phyloP scores from a whole-genome alignment of 257 asterid species.

The Parsonsia alboflavescens region DNA sequence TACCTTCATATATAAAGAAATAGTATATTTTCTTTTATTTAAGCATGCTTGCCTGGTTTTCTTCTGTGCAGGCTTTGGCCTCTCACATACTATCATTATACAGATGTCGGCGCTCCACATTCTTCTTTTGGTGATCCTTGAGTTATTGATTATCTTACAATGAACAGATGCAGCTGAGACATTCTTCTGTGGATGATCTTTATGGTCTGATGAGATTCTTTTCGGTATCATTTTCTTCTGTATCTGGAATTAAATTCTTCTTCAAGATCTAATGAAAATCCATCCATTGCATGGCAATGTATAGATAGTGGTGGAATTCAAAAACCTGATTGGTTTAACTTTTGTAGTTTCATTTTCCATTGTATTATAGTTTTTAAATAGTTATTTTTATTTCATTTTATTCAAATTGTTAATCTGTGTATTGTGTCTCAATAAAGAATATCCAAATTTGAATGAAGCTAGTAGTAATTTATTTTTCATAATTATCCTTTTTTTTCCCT shows the following conservation, averaged over 20 bases:
- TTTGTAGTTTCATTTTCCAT: too few species aligned
- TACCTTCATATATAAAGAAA: background rate
- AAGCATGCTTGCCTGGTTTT: background rate
- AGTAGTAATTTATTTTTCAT: too few species aligned
- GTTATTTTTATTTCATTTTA: too few species aligned
- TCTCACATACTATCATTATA: background rate
- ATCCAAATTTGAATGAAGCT: too few species aligned
- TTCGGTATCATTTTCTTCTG: background rate
- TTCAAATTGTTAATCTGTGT: too few species aligned
- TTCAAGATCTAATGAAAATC: background rate
- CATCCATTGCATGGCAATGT: too few species aligned
- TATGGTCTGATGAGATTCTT: background rate
- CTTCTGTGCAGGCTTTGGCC: background rate
- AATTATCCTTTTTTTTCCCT: too few species aligned
- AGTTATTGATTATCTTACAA: background rate
- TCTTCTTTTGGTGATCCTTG: background rate
- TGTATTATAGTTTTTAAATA: too few species aligned
- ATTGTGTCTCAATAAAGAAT: too few species aligned
- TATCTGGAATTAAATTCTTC: background rate
- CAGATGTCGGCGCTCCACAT: background rate
- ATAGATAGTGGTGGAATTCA: too few species aligned
- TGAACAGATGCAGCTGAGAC: background rate
- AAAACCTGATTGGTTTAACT: too few species aligned
- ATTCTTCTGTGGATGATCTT: background rate
- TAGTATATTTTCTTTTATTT: background rate